phyloP scores from a whole-genome alignment of 768 basidiomycete species.

The Hemileccinum impolitum region DNA sequence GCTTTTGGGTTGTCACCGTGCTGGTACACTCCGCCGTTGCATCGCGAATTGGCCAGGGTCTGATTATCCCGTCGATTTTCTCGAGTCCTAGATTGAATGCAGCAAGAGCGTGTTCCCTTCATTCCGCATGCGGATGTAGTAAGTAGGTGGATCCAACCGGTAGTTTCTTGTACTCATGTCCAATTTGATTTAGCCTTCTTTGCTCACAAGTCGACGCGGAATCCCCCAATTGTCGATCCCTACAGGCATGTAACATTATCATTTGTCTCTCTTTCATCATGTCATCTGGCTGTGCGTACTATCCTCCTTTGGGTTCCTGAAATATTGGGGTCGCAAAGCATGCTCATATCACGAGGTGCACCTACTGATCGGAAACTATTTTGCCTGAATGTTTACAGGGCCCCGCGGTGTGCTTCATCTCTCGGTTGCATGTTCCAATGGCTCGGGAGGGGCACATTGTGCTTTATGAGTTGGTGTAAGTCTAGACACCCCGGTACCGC shows the following conservation, averaged over 20 bases:
- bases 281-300: slow-evolving; percentile 23
- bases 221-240: slow-evolving; percentile 21
- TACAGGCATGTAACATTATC: neutral
- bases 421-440: neutral
- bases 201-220: too few species aligned
- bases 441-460: slow-evolving; percentile 4
- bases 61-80: slow-evolving; percentile 8
- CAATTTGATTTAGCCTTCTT: slow-evolving; percentile 2
- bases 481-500: slow-evolving; percentile 19
- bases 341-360: slow-evolving; percentile 16
- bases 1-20: neutral
- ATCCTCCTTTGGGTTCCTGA: slow-evolving; percentile 22
- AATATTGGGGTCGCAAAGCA: slow-evolving; percentile 13
- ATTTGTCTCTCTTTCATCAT: slow-evolving; percentile 1
- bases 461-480: neutral
- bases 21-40: too few species aligned
- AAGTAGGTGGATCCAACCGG: slow-evolving; percentile 12
- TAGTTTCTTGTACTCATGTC: neutral
- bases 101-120: slow-evolving; percentile 18
- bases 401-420: neutral
- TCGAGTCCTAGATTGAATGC: slow-evolving; percentile 6
- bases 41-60: slow-evolving; percentile 14
- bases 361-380: slow-evolving; percentile 5
- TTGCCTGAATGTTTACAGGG: neutral
- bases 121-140: slow-evolving; percentile 10